Base-by-base conservation (phyloP, 1,284 basidiomycete genomes). In the Marasmius tenuissimus region DNA sequence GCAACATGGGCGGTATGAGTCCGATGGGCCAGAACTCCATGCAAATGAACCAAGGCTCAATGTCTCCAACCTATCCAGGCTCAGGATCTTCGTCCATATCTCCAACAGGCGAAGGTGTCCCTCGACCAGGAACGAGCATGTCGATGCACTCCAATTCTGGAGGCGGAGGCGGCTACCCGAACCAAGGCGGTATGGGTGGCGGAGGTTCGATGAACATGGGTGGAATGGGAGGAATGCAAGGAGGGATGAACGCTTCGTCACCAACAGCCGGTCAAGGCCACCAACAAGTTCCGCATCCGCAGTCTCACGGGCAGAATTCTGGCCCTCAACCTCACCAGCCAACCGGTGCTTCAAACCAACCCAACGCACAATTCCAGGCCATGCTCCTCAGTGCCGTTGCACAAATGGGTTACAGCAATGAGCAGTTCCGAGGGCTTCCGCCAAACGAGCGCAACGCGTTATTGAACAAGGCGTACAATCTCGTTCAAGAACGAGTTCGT, bases 201-300 rank as follows among this genome's bases (percentile, higher is more conserved):
- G 61, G 63, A 3, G 63, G 38, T 51, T 45, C 62, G 48, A 58
- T 52, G 59, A 70, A 68, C 61, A 65, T 69, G 63, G 66, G 64
- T 20, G 63, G 65, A n/a, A 58, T 52, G 63, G 63, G 57, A n/a
- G 35, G 35, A 34, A 54, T 54, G 52, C 11, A 33, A 9, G 52
- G 52, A 37, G 52, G 33, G 18, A 38, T 54, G 52, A 37, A 34
- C n/a, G 12, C 52, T 5, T 54, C 52, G 11, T 54, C 52, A 14
- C 52, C 16, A 20, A 8, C 45, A 18, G 16, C 45, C 16, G 9
- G n/a, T 14, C 45, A 47, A 47, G 45, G 45, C 9, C 45, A 47
- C 20, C 16, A 16, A 47, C 45, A 47, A n/a, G 11, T 14, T n/a
- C 20, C 45, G 20, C 16, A 47, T 47, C 16, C 20, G 45, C 45